These are phyloP conservation scores for Hypoxylon sp. DNA, from an alignment of 2,329 filamentous ascomycete species.

Conservation along the genomic window DNA sequence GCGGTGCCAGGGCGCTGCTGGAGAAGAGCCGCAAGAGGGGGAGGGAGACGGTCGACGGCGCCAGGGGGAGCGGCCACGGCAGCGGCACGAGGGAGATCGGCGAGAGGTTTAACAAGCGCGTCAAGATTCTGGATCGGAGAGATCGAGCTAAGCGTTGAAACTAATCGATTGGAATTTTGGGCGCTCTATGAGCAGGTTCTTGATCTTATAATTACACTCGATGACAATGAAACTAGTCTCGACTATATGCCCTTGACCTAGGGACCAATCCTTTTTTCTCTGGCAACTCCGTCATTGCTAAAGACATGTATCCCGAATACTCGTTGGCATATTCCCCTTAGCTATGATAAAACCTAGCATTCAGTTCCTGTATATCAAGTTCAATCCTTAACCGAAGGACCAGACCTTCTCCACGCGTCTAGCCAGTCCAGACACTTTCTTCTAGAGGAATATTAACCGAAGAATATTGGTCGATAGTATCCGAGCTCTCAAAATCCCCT, in stretches of 20 bases:
- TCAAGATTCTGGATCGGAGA: conserved; percentile 59
- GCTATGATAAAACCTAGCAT: too few relatives aligned
- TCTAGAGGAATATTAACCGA: too few relatives aligned
- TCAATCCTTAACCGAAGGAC: too few relatives aligned
- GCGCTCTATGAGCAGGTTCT: background rate
- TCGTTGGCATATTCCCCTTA: too few relatives aligned
- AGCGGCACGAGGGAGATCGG: conserved; percentile 67
- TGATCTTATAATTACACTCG: background rate
- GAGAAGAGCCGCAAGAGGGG: conserved; percentile 89
- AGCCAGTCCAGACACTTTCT: too few relatives aligned
- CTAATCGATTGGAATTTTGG: background rate
- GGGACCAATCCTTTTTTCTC: too few relatives aligned
- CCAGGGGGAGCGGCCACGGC: conserved; percentile 65
- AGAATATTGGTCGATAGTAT: background rate
- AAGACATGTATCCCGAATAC: too few relatives aligned
- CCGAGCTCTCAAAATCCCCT: conserved; percentile 16
- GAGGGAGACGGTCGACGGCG: conserved; percentile 72
- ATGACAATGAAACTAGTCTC: too few relatives aligned
- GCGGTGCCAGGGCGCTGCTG: conserved; percentile 67
- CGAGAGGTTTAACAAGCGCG: conserved; percentile 75
- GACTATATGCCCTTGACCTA: too few relatives aligned
- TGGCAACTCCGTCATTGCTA: too few relatives aligned
- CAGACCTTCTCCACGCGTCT: too few relatives aligned
- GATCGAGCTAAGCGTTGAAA: conserved; percentile 48
- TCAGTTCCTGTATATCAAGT: too few relatives aligned